Conservation (phyloP, 768 basidiomycete genomes). For the Russula griseocarnosa region DNA sequence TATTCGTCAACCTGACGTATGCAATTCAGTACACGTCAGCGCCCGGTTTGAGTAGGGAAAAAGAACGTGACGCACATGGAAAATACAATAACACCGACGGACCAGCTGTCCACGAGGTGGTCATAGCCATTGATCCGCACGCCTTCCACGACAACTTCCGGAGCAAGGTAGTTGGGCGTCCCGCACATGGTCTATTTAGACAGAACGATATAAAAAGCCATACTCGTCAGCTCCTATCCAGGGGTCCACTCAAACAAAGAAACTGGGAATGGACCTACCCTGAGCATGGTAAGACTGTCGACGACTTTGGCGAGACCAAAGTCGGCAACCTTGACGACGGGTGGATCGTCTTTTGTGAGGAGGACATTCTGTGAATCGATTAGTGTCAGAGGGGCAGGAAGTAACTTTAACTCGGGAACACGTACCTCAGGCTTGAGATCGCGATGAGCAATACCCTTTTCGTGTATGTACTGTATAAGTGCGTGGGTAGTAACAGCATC, state of each 20-base stretch:
- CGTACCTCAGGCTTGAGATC: slow-evolving; percentile 85
- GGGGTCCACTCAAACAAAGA: background rate
- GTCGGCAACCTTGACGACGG: slow-evolving; percentile 85
- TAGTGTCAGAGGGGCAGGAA: background rate
- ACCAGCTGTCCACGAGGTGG: slow-evolving; percentile 92
- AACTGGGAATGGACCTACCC: slow-evolving; percentile 43
- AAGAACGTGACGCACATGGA: slow-evolving; percentile 59
- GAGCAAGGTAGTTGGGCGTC: slow-evolving; percentile 90
- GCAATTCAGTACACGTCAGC: background rate
- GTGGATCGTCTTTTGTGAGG: slow-evolving; percentile 65
- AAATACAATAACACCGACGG: slow-evolving; percentile 90
- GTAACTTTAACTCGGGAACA: background rate
- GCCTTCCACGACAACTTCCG: slow-evolving; percentile 75
- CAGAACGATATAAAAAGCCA: background rate
- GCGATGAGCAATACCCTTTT: slow-evolving; percentile 79
- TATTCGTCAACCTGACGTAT: slow-evolving; percentile 5
- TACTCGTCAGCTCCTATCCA: background rate
- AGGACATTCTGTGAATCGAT: slow-evolving; percentile 62
- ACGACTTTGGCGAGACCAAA: slow-evolving; percentile 96
- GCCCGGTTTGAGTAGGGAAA: background rate
- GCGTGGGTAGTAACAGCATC: background rate
- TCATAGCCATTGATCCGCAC: slow-evolving; percentile 69
- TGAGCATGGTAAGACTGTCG: slow-evolving; percentile 70
- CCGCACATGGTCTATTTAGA: slow-evolving; percentile 82
- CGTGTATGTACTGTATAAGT: slow-evolving; percentile 55